These are phyloP conservation scores for Dalbergia oliveri DNA, from an alignment of 306 rosid species.

Conservation along the genomic window DNA sequence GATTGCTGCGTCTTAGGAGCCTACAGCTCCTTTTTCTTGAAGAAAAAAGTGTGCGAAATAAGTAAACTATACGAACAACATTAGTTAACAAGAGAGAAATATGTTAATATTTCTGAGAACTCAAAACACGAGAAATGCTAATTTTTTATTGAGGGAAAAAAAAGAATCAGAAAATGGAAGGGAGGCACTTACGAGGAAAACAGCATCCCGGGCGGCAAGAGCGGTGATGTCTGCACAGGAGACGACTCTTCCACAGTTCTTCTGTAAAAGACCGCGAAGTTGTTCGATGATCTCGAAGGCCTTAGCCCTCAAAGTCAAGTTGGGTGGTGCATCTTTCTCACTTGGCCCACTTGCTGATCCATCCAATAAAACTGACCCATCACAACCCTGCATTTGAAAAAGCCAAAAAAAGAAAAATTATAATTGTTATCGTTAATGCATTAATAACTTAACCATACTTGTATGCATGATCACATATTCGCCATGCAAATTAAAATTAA, in stretches of 20 bases:
- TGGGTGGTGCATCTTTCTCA: constrained; percentile 71
- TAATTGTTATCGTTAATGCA: neutral
- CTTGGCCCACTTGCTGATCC: constrained; percentile 73
- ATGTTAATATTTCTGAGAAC: too few species aligned
- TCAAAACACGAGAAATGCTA: too few species aligned
- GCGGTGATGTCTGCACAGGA: constrained; percentile 76
- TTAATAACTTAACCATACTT: neutral
- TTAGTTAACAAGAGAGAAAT: too few species aligned
- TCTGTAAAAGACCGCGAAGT: constrained; percentile 54
- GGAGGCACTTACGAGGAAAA: constrained; percentile 52
- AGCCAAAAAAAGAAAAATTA: too few species aligned
- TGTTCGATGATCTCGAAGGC: constrained; percentile 67
- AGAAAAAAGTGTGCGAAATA: too few species aligned
- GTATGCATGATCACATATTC: neutral
- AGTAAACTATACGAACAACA: too few species aligned
- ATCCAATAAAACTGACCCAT: constrained; percentile 69
- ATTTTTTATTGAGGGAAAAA: too few species aligned
- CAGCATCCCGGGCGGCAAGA: constrained; percentile 72
- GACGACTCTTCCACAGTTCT: constrained; percentile 63
- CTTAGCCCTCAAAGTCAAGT: constrained; percentile 53
- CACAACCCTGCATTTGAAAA: constrained; percentile 69
- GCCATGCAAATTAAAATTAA: too few species aligned
- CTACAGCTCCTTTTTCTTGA: too few species aligned
- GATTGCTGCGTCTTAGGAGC: too few species aligned
- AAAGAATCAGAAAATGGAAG: neutral